A percentile compares a stretch with the other conserved stretches of the same genome.
phyloP scores from a whole-genome alignment of 2,329 filamentous ascomycete genomes.

The Colletotrichum shisoi region DNA sequence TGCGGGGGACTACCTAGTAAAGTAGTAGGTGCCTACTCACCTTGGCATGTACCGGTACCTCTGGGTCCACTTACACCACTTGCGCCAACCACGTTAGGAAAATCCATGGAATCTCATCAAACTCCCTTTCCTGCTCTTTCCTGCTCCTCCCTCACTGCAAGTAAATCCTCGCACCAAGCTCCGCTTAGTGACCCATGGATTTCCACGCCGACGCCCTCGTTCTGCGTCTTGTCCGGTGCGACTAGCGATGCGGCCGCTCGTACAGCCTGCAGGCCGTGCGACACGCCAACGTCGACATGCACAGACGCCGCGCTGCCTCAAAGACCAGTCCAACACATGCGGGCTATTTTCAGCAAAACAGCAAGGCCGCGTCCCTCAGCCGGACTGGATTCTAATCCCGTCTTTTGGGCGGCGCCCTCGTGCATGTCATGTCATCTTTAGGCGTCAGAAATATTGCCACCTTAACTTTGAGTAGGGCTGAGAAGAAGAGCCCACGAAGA shows the following conservation, averaged over 20 bases:
- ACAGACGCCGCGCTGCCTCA: conserved; percentile 5
- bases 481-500: conserved; percentile 19
- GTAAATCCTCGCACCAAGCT: background rate
- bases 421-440: conserved; percentile 10
- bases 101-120: conserved; percentile 24
- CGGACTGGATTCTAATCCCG: conserved; percentile 2
- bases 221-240: conserved; percentile 5
- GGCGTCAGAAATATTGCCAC: background rate
- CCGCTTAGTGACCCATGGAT: conserved; percentile 20
- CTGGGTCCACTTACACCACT: conserved; percentile 10
- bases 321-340: conserved; percentile 3
- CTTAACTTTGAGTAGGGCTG: conserved; percentile 24
- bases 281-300: conserved; percentile 4
- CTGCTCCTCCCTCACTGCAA: background rate
- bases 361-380: conserved; percentile 7
- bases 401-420: background rate
- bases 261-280: conserved; percentile 21
- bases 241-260: background rate
- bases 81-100: conserved; percentile 19
- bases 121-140: background rate
- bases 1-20: conserved; percentile 6
- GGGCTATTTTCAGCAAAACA: conserved; percentile 24
- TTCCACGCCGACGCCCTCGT: background rate
- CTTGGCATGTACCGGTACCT: conserved; percentile 27
- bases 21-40: no score